Conservation (phyloP, 257 asterid species). For the Ligustrum vulgare region DNA sequence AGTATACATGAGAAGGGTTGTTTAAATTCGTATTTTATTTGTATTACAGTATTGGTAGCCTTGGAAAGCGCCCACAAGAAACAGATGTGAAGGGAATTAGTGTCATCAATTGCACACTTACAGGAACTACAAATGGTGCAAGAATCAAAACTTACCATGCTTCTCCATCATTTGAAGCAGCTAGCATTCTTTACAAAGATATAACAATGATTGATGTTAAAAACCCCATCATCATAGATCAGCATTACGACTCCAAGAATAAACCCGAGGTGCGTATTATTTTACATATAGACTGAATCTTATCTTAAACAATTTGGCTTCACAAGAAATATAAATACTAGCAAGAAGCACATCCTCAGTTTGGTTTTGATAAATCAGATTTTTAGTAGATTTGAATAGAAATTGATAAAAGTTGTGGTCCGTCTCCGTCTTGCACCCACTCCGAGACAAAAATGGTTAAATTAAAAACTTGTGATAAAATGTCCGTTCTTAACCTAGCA, state of each 20-base stretch:
- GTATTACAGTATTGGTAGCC: conserved; percentile 61
- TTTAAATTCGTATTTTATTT: neutral
- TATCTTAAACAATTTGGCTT: too few relatives aligned
- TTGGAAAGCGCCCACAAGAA: conserved; percentile 61
- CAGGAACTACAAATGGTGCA: conserved; percentile 68
- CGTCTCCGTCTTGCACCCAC: too few relatives aligned
- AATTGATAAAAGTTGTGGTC: too few relatives aligned
- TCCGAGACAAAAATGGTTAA: too few relatives aligned
- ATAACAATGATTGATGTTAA: conserved; percentile 42
- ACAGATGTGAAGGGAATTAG: conserved; percentile 34
- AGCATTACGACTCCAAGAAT: conserved; percentile 54
- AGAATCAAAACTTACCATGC: conserved; percentile 65
- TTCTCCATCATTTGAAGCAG: conserved; percentile 40
- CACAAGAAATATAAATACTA: too few relatives aligned
- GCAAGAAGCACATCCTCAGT: too few relatives aligned
- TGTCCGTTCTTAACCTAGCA: too few relatives aligned
- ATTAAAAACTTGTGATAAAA: too few relatives aligned
- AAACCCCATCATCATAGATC: conserved; percentile 77
- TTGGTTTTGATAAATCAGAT: too few relatives aligned
- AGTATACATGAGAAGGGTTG: too few relatives aligned
- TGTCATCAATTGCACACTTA: conserved; percentile 52
- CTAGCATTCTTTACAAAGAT: conserved; percentile 44
- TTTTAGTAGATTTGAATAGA: too few relatives aligned
- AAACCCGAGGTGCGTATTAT: conserved; percentile 22
- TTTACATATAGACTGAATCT: too few relatives aligned